phyloP scores from a whole-genome alignment of 2,329 filamentous ascomycete species.

The Alternaria arbusti region DNA sequence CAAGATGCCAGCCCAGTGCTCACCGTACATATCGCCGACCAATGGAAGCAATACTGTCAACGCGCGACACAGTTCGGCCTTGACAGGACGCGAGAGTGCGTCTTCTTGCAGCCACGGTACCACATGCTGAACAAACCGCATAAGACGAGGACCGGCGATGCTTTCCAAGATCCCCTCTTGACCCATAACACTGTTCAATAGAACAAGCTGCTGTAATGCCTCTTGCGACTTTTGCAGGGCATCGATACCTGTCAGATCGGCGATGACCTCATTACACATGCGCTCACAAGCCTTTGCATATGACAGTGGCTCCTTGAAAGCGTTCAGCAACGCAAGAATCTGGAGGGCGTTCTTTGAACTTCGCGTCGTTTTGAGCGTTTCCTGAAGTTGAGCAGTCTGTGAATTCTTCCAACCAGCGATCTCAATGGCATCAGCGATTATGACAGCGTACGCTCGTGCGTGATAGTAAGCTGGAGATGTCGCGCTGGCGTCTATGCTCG shows the following conservation, averaged over 20 bases:
- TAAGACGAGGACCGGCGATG: slow-evolving; percentile 69
- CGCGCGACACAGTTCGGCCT: slow-evolving; percentile 62
- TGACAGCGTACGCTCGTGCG: slow-evolving; percentile 47
- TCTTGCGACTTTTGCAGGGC: slow-evolving; percentile 51
- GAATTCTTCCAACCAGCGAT: slow-evolving; percentile 49
- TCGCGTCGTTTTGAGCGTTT: slow-evolving; percentile 40
- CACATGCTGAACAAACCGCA: slow-evolving; percentile 83
- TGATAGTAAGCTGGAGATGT: slow-evolving; percentile 51
- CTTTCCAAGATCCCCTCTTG: slow-evolving; percentile 56
- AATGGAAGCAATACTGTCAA: slow-evolving; percentile 69
- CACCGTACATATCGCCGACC: slow-evolving; percentile 83
- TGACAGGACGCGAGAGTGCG: slow-evolving; percentile 57
- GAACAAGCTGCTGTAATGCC: slow-evolving; percentile 57
- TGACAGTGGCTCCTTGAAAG: slow-evolving; percentile 57
- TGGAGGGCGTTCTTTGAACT: slow-evolving; percentile 52
- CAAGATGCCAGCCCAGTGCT: slow-evolving; percentile 73
- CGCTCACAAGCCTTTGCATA: slow-evolving; percentile 56
- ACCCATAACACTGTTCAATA: slow-evolving; percentile 62
- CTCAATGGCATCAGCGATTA: slow-evolving; percentile 51
- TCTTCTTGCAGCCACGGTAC: slow-evolving; percentile 70
- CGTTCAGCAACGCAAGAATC: slow-evolving; percentile 56
- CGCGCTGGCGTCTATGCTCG: slow-evolving; percentile 22
- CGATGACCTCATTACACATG: slow-evolving; percentile 66
- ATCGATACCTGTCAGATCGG: slow-evolving; percentile 64
- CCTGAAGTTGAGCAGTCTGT: slow-evolving; percentile 45